Conservation (phyloP, 2,329 filamentous ascomycete genomes). For the Pseudogymnoascus sp. region DNA sequence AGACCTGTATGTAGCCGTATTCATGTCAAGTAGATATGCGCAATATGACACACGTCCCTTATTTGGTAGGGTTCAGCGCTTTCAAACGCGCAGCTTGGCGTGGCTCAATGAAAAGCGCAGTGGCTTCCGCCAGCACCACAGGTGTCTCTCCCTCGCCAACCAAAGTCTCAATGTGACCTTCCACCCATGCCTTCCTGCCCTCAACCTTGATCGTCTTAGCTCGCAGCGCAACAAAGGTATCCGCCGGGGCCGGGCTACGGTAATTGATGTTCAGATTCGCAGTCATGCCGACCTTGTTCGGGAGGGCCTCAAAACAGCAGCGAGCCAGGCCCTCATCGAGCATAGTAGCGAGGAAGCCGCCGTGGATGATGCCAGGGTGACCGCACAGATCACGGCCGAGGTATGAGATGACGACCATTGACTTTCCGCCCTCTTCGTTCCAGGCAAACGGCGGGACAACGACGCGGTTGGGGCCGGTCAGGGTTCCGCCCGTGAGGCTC, state of each 20-base stretch:
- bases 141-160: conserved; percentile 55
- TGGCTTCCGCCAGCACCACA: conserved; percentile 69
- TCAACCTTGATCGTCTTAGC: conserved; percentile 80
- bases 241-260: conserved; percentile 68
- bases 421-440: conserved; percentile 61
- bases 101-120: conserved; percentile 82
- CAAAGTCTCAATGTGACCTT: conserved; percentile 77
- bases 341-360: conserved; percentile 83
- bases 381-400: conserved; percentile 77
- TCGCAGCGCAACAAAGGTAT: conserved; percentile 67
- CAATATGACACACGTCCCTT: background rate
- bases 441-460: conserved; percentile 76
- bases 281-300: conserved; percentile 78
- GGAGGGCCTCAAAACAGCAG: conserved; percentile 81
- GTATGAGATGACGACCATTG: conserved; percentile 65
- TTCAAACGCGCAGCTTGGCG: conserved; percentile 58
- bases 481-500: conserved; percentile 74
- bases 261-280: conserved; percentile 82
- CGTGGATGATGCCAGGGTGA: conserved; percentile 85
- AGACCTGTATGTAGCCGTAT: background rate
- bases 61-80: conserved; percentile 37
- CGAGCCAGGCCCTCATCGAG: conserved; percentile 83
- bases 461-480: conserved; percentile 68
- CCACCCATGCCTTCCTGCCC: conserved; percentile 90
- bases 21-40: conserved; percentile 1